These are phyloP conservation scores for Nyssa sinensis DNA, from an alignment of 148 eudicot genomes.

Conservation along the genomic window DNA sequence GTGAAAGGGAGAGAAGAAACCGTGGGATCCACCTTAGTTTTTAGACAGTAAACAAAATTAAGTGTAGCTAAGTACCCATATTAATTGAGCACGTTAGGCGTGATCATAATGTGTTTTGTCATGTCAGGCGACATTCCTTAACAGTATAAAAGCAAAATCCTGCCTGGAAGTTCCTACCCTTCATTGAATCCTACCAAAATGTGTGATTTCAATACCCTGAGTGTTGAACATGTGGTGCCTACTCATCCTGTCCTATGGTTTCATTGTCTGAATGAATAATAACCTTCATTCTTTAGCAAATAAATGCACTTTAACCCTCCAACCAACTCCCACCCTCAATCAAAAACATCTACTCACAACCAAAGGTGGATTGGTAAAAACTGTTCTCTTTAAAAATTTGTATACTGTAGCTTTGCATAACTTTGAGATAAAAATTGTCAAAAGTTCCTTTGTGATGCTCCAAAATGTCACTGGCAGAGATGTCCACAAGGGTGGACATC, in stretches of 20 bases:
- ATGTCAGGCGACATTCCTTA: background rate
- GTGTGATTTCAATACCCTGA: too few relatives aligned
- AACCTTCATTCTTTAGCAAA: too few relatives aligned
- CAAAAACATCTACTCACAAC: background rate
- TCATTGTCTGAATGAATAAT: background rate
- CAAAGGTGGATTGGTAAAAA: too few relatives aligned
- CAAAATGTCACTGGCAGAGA: too few relatives aligned
- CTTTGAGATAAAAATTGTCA: background rate
- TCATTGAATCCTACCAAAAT: background rate
- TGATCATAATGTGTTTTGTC: background rate
- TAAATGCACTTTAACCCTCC: too few relatives aligned
- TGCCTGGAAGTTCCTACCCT: background rate
- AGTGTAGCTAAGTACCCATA: background rate
- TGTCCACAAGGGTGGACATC: too few relatives aligned
- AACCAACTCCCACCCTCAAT: too few relatives aligned
- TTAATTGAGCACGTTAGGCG: background rate
- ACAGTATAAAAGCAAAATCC: background rate
- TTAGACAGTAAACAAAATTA: background rate
- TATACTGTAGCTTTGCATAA: background rate
- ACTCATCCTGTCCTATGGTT: constrained; percentile 1
- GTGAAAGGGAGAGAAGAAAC: background rate
- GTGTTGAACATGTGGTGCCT: background rate
- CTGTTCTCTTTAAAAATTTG: background rate
- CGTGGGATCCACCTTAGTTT: constrained; percentile 1
- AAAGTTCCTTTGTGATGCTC: background rate